Evolutionary conservation across 202 grass and related monocot species (phyloP).

Genomic region (Cymbopogon flexuosus): DNA sequence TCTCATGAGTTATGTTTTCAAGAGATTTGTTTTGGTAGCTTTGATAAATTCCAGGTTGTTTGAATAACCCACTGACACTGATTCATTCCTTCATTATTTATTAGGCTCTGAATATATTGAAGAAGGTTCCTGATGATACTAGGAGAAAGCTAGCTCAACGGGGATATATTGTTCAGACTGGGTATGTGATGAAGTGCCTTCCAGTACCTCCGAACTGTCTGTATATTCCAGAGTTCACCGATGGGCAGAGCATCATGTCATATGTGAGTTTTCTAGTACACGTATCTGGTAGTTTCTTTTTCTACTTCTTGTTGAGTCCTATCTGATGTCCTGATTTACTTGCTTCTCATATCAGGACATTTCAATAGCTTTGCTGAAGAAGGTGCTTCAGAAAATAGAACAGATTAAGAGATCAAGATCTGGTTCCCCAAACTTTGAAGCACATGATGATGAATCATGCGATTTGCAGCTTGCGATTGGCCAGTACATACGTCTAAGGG

Average conservation of each 20-base stretch:
- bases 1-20: constrained; percentile 8
- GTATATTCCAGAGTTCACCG: constrained; percentile 75
- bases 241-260: constrained; percentile 78
- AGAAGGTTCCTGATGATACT: constrained; percentile 72
- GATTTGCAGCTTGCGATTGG: constrained; percentile 67
- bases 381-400: constrained; percentile 82
- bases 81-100: constrained; percentile 25
- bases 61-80: not conserved
- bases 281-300: constrained; percentile 2
- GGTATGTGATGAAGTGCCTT: constrained; percentile 76
- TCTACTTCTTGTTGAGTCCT: constrained; percentile 7
- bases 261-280: constrained; percentile 48
- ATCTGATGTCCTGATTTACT: constrained; percentile 15
- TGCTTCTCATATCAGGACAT: constrained; percentile 60
- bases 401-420: constrained; percentile 85
- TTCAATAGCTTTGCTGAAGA: constrained; percentile 67
- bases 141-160: constrained; percentile 60
- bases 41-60: constrained; percentile 9
- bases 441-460: constrained; percentile 63
- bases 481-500: constrained; percentile 80
- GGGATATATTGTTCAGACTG: constrained; percentile 62
- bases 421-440: constrained; percentile 79
- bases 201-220: constrained; percentile 87
- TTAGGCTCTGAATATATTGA: constrained; percentile 82
- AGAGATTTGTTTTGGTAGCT: constrained; percentile 1